Percentiles rank a stretch among this genome's conserved stretches.
Evolutionary conservation across 441 rosid genomes (phyloP).

Genomic region (Pelargonium australe): DNA sequence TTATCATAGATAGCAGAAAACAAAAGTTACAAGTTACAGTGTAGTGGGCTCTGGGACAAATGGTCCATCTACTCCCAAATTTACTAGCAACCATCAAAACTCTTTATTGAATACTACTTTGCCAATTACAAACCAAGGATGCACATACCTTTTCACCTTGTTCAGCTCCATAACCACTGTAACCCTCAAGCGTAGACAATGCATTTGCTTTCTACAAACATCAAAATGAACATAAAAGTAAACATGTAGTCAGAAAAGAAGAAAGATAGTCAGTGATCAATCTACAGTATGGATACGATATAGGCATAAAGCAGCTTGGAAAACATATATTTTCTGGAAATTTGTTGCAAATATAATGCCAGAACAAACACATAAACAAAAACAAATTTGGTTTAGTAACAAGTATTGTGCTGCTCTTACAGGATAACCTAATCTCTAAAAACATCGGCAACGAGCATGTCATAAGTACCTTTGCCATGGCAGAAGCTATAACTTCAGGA

Average conservation of each 20-base stretch:
- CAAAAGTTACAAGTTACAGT: not conserved
- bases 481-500: constrained; percentile 85
- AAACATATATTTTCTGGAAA: not conserved
- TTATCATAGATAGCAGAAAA: not conserved
- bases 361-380: not conserved
- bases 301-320: not conserved
- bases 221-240: not conserved
- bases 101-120: not conserved
- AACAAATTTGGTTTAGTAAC: not conserved
- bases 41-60: not conserved
- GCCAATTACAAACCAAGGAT: constrained; percentile 1
- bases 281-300: not conserved
- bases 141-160: constrained; percentile 84
- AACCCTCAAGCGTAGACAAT: constrained; percentile 75
- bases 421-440: not conserved
- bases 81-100: not conserved
- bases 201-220: constrained; percentile 58
- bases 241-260: not conserved
- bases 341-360: not conserved
- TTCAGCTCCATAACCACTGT: constrained; percentile 92
- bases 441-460: not conserved
- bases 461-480: constrained; percentile 59
- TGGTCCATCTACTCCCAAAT: not conserved
- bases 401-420: not conserved
- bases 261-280: not conserved